Percentiles rank a stretch among this genome's conserved stretches.
These are phyloP conservation scores for Microsporum ferrugineum DNA, from an alignment of 2,329 filamentous ascomycete species.

Conservation along the genomic window DNA sequence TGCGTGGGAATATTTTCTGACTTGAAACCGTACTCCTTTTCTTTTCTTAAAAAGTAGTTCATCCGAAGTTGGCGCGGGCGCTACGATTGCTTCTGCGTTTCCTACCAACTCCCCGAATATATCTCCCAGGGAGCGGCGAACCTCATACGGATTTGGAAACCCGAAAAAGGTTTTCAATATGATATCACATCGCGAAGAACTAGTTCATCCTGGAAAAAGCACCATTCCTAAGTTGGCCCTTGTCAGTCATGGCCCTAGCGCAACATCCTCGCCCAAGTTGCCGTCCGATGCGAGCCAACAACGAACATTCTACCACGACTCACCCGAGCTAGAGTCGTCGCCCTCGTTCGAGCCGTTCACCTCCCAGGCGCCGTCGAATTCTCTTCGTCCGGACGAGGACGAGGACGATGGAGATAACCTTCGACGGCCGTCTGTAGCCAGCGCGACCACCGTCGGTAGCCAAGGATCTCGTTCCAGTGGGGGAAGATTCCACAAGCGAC, in stretches of 20 bases:
- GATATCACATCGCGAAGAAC: background rate
- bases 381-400: slow-evolving; percentile 7
- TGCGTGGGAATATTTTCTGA: background rate
- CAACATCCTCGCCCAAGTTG: slow-evolving; percentile 1
- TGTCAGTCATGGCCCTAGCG: slow-evolving; percentile 3
- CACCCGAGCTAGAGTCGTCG: slow-evolving; percentile 37
- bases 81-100: background rate
- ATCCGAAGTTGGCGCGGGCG: background rate
- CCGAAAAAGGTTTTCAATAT: slow-evolving; percentile 6
- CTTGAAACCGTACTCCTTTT: background rate
- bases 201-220: background rate
- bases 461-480: slow-evolving; percentile 54
- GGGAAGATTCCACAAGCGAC: slow-evolving; percentile 59
- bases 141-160: slow-evolving; percentile 14
- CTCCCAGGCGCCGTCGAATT: slow-evolving; percentile 18
- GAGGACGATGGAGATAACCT: slow-evolving; percentile 49
- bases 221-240: slow-evolving; percentile 1
- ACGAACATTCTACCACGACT: slow-evolving; percentile 10
- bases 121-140: slow-evolving; percentile 30
- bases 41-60: background rate
- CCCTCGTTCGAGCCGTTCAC: slow-evolving; percentile 50
- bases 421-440: slow-evolving; percentile 69
- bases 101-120: slow-evolving; percentile 22
- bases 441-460: slow-evolving; percentile 70
- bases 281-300: slow-evolving; percentile 5